Percentiles rank a stretch among this genome's conserved stretches.
Evolutionary conservation across 257 asterid genomes (phyloP).

Genomic region (Solanum boliviense): DNA sequence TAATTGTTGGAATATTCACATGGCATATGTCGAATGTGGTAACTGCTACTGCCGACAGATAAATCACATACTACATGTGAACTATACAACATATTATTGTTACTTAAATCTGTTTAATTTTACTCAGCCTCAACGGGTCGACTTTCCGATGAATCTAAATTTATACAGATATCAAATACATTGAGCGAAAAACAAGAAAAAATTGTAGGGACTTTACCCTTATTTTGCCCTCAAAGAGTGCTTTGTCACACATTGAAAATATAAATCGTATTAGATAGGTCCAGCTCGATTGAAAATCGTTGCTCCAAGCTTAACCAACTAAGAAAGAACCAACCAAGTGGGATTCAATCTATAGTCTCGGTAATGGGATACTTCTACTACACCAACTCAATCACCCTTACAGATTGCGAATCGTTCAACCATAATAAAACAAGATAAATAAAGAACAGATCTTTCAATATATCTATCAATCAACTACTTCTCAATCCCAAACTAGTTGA

Average conservation of each 20-base stretch:
- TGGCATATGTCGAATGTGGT: neutral
- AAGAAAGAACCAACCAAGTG: neutral
- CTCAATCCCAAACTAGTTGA: neutral
- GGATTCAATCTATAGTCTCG: neutral
- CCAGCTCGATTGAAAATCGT: accelerated
- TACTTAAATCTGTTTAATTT: neutral
- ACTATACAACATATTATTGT: neutral
- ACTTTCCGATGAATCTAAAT: neutral
- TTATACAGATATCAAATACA: neutral
- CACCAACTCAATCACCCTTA: neutral
- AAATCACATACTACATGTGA: neutral
- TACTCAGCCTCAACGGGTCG: neutral
- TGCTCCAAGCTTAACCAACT: neutral
- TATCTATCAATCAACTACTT: neutral
- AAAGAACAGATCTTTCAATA: neutral
- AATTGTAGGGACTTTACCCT: neutral
- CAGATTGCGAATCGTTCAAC: neutral
- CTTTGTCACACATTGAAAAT: neutral
- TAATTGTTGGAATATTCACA: neutral
- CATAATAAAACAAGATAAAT: neutral
- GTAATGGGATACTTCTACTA: neutral
- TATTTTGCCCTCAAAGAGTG: neutral
- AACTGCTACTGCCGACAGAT: neutral
- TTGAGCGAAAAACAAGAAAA: neutral
- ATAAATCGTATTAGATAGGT: neutral